Conservation (phyloP, 768 basidiomycete genomes). For the Panellus pusillus region DNA sequence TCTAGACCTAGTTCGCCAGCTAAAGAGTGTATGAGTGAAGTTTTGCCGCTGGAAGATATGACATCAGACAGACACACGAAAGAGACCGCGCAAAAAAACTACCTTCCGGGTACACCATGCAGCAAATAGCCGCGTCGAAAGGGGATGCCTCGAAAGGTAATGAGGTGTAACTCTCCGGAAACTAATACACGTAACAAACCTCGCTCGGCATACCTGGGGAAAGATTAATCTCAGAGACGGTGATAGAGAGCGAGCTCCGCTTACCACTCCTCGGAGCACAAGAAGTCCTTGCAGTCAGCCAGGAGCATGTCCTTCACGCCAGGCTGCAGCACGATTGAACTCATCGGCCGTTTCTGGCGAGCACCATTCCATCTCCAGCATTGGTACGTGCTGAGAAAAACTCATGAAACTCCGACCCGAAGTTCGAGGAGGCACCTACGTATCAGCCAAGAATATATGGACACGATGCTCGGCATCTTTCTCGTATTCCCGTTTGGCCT, state of each 20-base stretch:
- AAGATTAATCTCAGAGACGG: conserved; percentile 21
- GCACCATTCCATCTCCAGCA: conserved; percentile 91
- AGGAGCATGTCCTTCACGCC: conserved; percentile 91
- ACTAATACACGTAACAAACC: conserved; percentile 45
- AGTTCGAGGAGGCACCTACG: conserved; percentile 50
- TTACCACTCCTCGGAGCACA: conserved; percentile 82
- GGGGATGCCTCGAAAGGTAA: conserved; percentile 62
- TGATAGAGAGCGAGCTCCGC: conserved; percentile 30
- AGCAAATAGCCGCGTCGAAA: conserved; percentile 85
- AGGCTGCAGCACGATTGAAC: conserved; percentile 87
- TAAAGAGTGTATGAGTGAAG: conserved; percentile 81
- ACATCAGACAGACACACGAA: conserved; percentile 17
- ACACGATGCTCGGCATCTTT: conserved; percentile 90
- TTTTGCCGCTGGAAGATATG: conserved; percentile 65
- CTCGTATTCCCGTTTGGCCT: conserved; percentile 87
- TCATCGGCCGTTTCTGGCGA: conserved; percentile 86
- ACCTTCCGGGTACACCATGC: conserved; percentile 88
- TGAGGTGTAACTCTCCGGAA: conserved; percentile 8
- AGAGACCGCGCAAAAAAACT: conserved; percentile 11
- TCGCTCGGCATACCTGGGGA: conserved; percentile 81
- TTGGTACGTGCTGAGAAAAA: conserved; percentile 53
- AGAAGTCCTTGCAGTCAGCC: conserved; percentile 82
- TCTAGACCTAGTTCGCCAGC: conserved; percentile 85
- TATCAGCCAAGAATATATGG: conserved; percentile 86
- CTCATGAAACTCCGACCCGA: conserved; percentile 13